A percentile compares a stretch with the other conserved stretches of the same genome.
Conservation (phyloP, 192 early-diverging fungal species). For the Chytriomyces hyalinus region DNA sequence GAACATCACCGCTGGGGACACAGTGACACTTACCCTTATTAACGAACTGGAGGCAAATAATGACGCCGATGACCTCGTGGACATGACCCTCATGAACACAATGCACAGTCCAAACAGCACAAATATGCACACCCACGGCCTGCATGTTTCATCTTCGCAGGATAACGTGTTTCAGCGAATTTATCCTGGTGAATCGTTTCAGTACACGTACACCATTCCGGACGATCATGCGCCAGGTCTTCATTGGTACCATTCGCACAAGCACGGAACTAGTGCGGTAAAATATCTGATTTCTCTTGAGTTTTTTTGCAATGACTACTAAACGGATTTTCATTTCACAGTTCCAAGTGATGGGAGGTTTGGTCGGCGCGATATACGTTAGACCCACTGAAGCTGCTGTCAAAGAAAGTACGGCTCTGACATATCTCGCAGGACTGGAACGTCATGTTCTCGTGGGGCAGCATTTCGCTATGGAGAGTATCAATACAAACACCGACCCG, state of each 20-base stretch:
- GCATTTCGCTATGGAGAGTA: background rate
- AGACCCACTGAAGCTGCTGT: background rate
- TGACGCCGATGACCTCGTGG: background rate
- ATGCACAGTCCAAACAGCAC: slow-evolving; percentile 7
- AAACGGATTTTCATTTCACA: no score
- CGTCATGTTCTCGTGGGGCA: background rate
- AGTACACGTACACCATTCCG: background rate
- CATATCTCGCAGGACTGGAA: background rate
- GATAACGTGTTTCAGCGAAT: background rate
- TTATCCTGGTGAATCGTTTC: background rate
- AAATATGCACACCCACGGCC: background rate
- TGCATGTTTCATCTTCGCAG: background rate
- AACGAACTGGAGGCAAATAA: background rate
- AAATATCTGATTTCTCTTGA: no score
- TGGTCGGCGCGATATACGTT: background rate
- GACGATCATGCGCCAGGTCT: background rate
- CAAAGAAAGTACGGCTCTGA: background rate
- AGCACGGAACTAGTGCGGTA: background rate
- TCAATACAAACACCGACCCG: background rate
- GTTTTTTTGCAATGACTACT: no score
- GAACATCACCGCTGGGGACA: background rate
- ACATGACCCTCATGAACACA: slow-evolving; percentile 7
- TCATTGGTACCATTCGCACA: background rate
- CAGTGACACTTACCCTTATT: background rate
- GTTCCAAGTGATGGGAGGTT: background rate